Base-by-base conservation (phyloP, 441 rosid species). In the Erodium chrysanthum region DNA sequence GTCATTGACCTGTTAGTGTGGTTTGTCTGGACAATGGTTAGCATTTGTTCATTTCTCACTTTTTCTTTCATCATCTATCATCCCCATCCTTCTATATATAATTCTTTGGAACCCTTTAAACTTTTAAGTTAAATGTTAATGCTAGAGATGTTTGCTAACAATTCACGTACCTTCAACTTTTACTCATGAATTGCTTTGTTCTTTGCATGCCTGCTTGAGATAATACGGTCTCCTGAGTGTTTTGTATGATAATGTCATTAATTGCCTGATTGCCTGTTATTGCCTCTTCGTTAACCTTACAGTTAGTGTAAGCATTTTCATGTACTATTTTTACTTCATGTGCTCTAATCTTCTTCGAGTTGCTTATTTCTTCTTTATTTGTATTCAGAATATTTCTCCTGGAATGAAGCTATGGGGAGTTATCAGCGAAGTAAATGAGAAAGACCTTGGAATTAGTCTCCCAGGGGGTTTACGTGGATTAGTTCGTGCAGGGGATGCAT, bases 371-470 rank as follows among this genome's bases (percentile, higher is more conserved):
- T 66, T 69, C 56, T 21, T 64, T 44, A 33, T 23, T n/a, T 48
- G 31, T 74, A 31, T 56, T 22, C 84, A 95, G 99, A 95, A 95
- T 84, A 84, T 95, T 66, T 79, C 86, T 72, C 87, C 91, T 10
- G 97, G 96, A 78, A 90, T 95, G 99, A 95, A 87, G 85, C 91
- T 95, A 35, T 90, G 86, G 88, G 99, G 99, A 78, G 90, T 95
- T 78, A 82, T 95, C 75, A 76, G 86, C 62, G 99, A 95, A 85
- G 91, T 95, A 70, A 91, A 91, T 77, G 90, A 85, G 80, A 95
- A 95, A 80, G 97, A 95, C 76, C 92, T 95, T 68, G 92, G 88
- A 23, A 71, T 94, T 72, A 80, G 88, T 80, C 94, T 94, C 74
- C 97, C 99, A 8, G 94, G 99, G 20, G 96, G 97, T 14, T 79